Evolutionary conservation across 495 filamentous ascomycete genomes (phyloP), one percentile per base, ranked within the genome.

Genomic region (Cairneyella variabilis): DNA sequence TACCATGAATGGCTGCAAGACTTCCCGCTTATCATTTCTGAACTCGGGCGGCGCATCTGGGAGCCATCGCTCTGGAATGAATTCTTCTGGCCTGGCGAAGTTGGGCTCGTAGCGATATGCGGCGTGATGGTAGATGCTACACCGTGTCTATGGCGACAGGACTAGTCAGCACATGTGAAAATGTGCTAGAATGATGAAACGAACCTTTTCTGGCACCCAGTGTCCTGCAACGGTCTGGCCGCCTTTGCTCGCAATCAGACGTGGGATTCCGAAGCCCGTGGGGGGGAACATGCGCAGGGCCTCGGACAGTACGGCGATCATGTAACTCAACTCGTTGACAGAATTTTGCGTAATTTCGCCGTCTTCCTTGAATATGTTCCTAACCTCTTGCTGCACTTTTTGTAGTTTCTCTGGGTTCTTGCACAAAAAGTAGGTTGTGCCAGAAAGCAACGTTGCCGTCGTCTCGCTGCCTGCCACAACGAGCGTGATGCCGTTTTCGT

Each of bases 221-320:
- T 39, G n/a, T 7, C 52, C 43, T 27, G 52, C 52, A 12, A 54
- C 25, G n/a, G 14, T n/a, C 12, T 40, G 36, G 21, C 52, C 52
- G 16, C 20, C 43, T 48, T 37, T 38, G 14, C 8, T 42, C 7
- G 22, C 23, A 32, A 52, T 52, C 7, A 28, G 27, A 23, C 37
- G 37, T 18, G 38, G 49, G 14, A 42, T 28, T 16, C 49, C 49
- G 16, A 20, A 30, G 18, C 4, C 37, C 12, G 48, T 26, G n/a
- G 52, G 52, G 17, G 52, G 52, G 18, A 26, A 54, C 10, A 90
- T 66, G 25, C 87, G 79, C 72, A 90, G 76, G 2, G 80, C 72
- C 56, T 90, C 87, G 61, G 87, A 82, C 60, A 89, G 79, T 17
- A 68, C 84, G 0, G 79, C 76, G 41, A 74, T 73, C 3, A 89